Evolutionary conservation across 176 grass and related monocot genomes (phyloP).

Genomic region (Zoysia pacifica): DNA sequence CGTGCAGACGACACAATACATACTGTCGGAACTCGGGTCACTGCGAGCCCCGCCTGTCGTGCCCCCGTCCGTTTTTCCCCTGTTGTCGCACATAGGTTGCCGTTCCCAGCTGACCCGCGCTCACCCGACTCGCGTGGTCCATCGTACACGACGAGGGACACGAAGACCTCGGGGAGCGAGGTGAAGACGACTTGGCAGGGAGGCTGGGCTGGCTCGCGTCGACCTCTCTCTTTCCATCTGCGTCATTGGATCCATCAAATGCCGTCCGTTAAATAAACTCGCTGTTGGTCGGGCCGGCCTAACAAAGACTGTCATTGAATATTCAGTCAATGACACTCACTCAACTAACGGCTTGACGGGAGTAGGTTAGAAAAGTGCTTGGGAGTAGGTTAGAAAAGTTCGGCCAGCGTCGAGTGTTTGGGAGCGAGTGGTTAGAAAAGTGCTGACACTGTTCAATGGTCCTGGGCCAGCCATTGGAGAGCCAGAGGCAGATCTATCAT

Average conservation of each 20-base stretch:
- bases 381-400: too few species aligned
- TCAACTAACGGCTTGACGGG: not conserved
- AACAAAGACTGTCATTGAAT: not conserved
- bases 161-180: slow-evolving; percentile 16
- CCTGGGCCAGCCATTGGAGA: too few species aligned
- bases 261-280: not conserved
- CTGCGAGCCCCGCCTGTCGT: not conserved
- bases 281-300: not conserved
- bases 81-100: not conserved
- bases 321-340: not conserved
- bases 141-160: not conserved
- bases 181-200: slow-evolving; percentile 32
- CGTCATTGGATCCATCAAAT: slow-evolving; percentile 30
- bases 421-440: not conserved
- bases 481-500: too few species aligned
- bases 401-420: not conserved
- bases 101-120: not conserved
- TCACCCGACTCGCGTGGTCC: not conserved
- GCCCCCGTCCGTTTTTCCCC: too few species aligned
- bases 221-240: not conserved
- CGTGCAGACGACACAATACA: not conserved
- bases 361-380: too few species aligned
- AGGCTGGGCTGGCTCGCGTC: slow-evolving; percentile 4
- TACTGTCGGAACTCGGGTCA: not conserved
- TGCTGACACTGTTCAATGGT: too few species aligned